These are phyloP conservation scores for Kondoa malvinella DNA, from an alignment of 768 basidiomycete species.

Conservation along the genomic window DNA sequence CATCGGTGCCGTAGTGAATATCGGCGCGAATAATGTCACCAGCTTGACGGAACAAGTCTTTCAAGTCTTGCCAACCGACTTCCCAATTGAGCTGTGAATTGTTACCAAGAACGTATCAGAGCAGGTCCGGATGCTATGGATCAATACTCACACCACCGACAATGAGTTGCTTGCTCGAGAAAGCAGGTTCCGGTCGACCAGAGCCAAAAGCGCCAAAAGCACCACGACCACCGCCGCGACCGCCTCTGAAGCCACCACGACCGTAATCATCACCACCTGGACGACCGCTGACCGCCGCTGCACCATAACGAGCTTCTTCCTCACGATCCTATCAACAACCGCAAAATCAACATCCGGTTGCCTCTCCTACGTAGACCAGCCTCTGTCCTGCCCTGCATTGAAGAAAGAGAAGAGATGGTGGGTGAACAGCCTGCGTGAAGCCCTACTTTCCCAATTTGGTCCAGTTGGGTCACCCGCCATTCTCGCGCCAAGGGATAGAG, in stretches of 20 bases:
- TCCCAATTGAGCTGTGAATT: conserved; percentile 66
- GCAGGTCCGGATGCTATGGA: neutral
- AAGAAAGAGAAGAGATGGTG: no score
- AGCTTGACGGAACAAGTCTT: conserved; percentile 87
- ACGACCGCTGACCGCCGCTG: conserved; percentile 75
- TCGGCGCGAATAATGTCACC: conserved; percentile 92
- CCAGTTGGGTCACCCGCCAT: neutral
- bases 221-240: conserved; percentile 19
- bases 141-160: conserved; percentile 12
- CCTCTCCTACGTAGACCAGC: neutral
- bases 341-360: conserved; percentile 1
- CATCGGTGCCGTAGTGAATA: conserved; percentile 79
- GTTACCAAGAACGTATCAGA: neutral
- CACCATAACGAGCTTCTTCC: conserved; percentile 84
- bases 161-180: conserved; percentile 14
- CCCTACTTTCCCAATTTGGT: neutral
- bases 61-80: conserved; percentile 98
- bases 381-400: neutral
- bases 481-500: neutral
- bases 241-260: conserved; percentile 22
- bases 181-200: neutral
- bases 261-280: conserved; percentile 25
- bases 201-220: conserved; percentile 15
- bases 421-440: no score
- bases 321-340: conserved; percentile 62